These are phyloP conservation scores for Whalleya microplaca DNA, from an alignment of 2,329 filamentous ascomycete species.

Conservation along the genomic window DNA sequence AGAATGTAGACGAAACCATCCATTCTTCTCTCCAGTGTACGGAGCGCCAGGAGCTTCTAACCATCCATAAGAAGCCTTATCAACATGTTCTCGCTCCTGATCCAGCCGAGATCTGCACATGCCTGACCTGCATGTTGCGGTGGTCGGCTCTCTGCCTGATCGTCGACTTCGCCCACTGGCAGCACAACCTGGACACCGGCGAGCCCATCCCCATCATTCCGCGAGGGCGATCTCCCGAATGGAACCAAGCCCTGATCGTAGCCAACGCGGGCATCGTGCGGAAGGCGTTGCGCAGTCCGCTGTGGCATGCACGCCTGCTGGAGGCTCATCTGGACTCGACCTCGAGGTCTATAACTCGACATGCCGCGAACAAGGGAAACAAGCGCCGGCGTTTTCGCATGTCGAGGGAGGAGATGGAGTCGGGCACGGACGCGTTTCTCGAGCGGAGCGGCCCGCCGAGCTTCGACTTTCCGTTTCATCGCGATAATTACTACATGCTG, in stretches of 20 bases:
- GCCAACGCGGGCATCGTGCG: conserved; percentile 48
- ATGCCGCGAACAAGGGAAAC: conserved; percentile 54
- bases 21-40: conserved; percentile 35
- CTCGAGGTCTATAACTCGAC: conserved; percentile 48
- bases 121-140: conserved; percentile 57
- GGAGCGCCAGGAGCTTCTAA: conserved; percentile 46
- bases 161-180: conserved; percentile 62
- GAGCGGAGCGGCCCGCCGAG: conserved; percentile 53
- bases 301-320: conserved; percentile 55
- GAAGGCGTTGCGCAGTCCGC: conserved; percentile 48
- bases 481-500: conserved; percentile 63
- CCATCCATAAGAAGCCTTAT: conserved; percentile 54
- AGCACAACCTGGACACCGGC: conserved; percentile 52
- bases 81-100: conserved; percentile 55
- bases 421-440: conserved; percentile 55
- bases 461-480: conserved; percentile 55
- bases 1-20: conserved; percentile 33
- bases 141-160: conserved; percentile 60
- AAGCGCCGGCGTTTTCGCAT: conserved; percentile 49
- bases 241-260: conserved; percentile 52
- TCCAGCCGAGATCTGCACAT: conserved; percentile 55
- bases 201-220: conserved; percentile 56
- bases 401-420: conserved; percentile 47
- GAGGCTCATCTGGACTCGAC: conserved; percentile 53
- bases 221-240: conserved; percentile 49